Evolutionary conservation across 2,329 filamentous ascomycete genomes (phyloP), one percentile per base, ranked within the genome.

Genomic region (Monilinia aucupariae): DNA sequence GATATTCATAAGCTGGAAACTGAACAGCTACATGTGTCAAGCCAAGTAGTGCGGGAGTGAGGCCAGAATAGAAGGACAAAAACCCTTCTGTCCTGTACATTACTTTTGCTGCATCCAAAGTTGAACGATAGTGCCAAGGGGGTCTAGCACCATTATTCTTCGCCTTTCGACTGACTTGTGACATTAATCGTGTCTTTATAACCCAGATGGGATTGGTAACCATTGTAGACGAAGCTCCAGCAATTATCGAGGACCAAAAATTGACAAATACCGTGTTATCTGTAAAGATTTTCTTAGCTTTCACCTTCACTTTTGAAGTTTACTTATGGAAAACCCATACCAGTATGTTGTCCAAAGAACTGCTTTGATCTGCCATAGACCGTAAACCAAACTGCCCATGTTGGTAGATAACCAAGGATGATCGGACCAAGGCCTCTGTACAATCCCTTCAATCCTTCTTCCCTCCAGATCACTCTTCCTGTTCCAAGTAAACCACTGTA

Each of bases 201-300:
- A 99, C 94, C 94, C 94, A 99, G 65, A 99, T 99, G 0, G 94
- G 94, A 75, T 97, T 99, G 30, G 94, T 99, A 66, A 88, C 89
- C 67, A 97, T 82, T 4, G 94, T 99, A 69, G 92, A 97, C 78
- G 90, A 96, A 65, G 87, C 92, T 60, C 94, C 94, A 30, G 93
- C 94, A 63, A 92, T 84, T 65, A 99, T 85, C 12, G 94, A 96
- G 27, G 94, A 94, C 80, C 90, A 92, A 68, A 94, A 88, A 73
- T 91, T 91, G 71, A 93, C 84, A 51, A 91, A 75, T 78, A 90
- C 88, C 72, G 84, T 85, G 73, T 91, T 93, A 65, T 87, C 89
- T 90, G 48, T 54, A 71, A 66, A 59, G 34, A 69, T 41, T 20
- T 49, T 43, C 45, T 70, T 59, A 69, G 65, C 59, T 61, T 53